Evolutionary conservation across 257 asterid species (phyloP).

Genomic region (Parsonsia alboflavescens): DNA sequence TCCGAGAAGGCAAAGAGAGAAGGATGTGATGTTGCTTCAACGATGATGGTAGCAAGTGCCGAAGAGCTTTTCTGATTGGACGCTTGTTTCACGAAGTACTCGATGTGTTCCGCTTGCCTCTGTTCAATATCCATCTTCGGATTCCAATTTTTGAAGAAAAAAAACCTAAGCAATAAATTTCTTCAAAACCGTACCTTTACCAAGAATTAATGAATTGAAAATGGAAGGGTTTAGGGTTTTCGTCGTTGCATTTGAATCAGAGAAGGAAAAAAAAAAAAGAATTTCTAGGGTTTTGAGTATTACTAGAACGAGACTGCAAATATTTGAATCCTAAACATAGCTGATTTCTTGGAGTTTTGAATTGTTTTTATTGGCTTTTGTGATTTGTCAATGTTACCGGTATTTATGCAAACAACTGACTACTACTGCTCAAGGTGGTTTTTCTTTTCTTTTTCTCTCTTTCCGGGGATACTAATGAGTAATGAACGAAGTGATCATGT

Average conservation of each 20-base stretch:
- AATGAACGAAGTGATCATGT: no score
- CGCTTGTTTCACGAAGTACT: conserved; percentile 69
- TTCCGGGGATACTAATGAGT: no score
- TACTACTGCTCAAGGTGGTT: no score
- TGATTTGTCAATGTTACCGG: no score
- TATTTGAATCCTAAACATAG: background rate
- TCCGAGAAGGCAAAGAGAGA: conserved; percentile 94
- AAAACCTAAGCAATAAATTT: background rate
- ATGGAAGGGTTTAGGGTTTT: conserved; percentile 11
- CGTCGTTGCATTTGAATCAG: background rate
- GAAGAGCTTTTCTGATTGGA: conserved; percentile 46
- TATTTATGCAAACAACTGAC: background rate
- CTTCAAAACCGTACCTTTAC: background rate
- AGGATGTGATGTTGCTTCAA: conserved; percentile 93
- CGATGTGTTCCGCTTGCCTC: conserved; percentile 84
- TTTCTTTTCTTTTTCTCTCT: no score
- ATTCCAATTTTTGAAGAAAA: conserved; percentile 12
- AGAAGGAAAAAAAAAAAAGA: background rate
- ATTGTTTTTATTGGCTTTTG: background rate
- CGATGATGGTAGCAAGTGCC: conserved; percentile 49
- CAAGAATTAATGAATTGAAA: background rate
- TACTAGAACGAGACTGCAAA: background rate
- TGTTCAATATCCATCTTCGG: conserved; percentile 72
- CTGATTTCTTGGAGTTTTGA: background rate
- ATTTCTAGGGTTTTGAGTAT: background rate